phyloP scores from a whole-genome alignment of 2,329 filamentous ascomycete species.

The Claviceps maximensis region DNA sequence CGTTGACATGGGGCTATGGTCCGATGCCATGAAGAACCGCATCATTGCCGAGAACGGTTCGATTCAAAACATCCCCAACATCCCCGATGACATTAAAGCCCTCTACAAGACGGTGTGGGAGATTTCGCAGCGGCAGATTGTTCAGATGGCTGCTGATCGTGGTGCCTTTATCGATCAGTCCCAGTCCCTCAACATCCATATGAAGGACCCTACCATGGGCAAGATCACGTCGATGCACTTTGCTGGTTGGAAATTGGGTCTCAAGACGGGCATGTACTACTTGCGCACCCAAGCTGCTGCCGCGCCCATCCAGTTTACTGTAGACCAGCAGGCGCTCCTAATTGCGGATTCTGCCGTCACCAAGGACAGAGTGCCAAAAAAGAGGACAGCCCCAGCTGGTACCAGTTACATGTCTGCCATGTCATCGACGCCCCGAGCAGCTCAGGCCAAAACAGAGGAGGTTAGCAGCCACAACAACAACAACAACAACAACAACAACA shows the following conservation, averaged over 20 bases:
- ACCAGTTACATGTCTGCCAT: conserved; percentile 42
- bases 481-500: not conserved
- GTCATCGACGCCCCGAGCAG: conserved; percentile 52
- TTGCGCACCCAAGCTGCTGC: conserved; percentile 94
- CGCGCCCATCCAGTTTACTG: conserved; percentile 96
- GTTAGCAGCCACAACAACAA: conserved; percentile 5
- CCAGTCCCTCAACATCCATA: conserved; percentile 97
- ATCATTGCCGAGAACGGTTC: conserved; percentile 96
- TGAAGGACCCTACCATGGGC: conserved; percentile 98
- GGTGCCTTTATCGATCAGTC: conserved; percentile 99
- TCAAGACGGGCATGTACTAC: conserved; percentile 99
- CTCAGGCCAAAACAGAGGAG: conserved; percentile 46
- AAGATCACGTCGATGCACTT: conserved; percentile 99
- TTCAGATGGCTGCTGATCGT: conserved; percentile 97
- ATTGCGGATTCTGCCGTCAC: conserved; percentile 70
- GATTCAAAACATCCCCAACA: conserved; percentile 93
- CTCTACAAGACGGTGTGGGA: conserved; percentile 99
- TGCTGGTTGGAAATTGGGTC: conserved; percentile 93
- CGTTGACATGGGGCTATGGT: conserved; percentile 96
- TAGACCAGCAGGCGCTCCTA: conserved; percentile 90
- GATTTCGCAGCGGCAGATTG: conserved; percentile 86
- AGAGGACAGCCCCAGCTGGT: conserved; percentile 48
- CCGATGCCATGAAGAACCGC: conserved; percentile 99
- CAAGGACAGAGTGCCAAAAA: conserved; percentile 51
- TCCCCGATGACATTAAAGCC: conserved; percentile 87